These are phyloP conservation scores for Phytophthora litchii DNA, from an alignment of 352 stramenopile species.

Conservation along the genomic window DNA sequence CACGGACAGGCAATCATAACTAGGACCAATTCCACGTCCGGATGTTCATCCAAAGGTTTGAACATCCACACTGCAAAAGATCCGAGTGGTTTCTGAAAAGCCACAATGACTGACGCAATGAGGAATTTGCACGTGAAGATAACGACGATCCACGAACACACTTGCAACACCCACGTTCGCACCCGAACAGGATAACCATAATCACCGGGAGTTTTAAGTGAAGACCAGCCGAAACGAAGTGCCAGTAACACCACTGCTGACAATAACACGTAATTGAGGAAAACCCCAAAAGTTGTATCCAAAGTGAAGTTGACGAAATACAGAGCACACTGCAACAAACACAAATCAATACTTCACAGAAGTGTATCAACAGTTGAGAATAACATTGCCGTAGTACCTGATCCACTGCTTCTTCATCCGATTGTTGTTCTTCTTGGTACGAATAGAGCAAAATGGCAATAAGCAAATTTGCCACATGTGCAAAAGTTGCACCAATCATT, in stretches of 20 bases:
- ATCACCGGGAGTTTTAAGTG: constrained; percentile 71
- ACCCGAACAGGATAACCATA: constrained; percentile 78
- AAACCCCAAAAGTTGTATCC: constrained; percentile 84
- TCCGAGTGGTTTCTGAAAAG: constrained; percentile 68
- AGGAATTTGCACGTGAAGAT: constrained; percentile 84
- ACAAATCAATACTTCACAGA: neutral
- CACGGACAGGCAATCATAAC: constrained; percentile 91
- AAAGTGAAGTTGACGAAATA: constrained; percentile 92
- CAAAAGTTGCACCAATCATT: constrained; percentile 83
- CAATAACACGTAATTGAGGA: constrained; percentile 85
- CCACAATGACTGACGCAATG: constrained; percentile 77
- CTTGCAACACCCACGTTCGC: constrained; percentile 72
- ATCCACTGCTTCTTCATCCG: constrained; percentile 45
- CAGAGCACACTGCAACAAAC: constrained; percentile 65
- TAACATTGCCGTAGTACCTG: constrained; percentile 41
- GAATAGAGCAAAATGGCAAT: constrained; percentile 88
- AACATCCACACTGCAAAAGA: constrained; percentile 72
- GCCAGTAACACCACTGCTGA: constrained; percentile 61
- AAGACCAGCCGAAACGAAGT: constrained; percentile 57
- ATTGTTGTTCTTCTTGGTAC: constrained; percentile 52
- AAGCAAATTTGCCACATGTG: constrained; percentile 85
- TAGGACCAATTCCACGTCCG: constrained; percentile 74
- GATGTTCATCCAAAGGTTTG: constrained; percentile 63
- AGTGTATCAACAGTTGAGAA: constrained; percentile 2
- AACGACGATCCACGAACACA: constrained; percentile 81